Base-by-base conservation (phyloP, 176 grass and related monocot genomes). In the Bromus sterilis region DNA sequence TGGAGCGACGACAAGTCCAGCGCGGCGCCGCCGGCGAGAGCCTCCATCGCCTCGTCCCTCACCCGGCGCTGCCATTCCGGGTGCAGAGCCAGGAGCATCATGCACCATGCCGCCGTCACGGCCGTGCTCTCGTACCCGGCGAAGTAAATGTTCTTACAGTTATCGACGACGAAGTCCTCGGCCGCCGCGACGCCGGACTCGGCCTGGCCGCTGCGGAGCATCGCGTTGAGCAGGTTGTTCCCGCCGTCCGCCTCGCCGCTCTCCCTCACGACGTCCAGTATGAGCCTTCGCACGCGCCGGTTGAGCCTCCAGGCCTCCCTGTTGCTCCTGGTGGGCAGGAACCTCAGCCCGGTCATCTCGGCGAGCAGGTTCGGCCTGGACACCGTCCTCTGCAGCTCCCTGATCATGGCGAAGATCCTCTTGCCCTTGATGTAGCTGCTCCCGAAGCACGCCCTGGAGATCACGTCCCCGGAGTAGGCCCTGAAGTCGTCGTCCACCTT, bases 111-210 rank as follows among this genome's bases (percentile, higher is more conserved):
- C 7, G 92, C 83, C 0, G 90, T 92, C 15, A 94, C 90, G 5
- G 95, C 95, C 4, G 95, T 94, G 55, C 72, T 91, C 78, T 98
- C 95, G 78, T 98, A 91, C 26, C 95, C 95, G 0, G 95, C 95
- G 37, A 98, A 98, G 77, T 93, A 94, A 40, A 98, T 94, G 53
- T 85, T 94, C 90, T 98, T 98, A 60, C 95, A 94, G 81, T 98
- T 98, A 61, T 94, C 92, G 2, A 98, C 92, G 4, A 98, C 49
- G 79, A 98, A 98, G 9, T 90, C 63, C 14, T 98, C 95, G 0
- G 84, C 81, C 39, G 37, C 83, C 3, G 55, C 64, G 7, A 8
- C 25, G 42, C 44, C 63, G 18, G 39, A 28, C n/a, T 60, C 83
- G 16, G 20, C 28, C 56, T 71, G 66, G 1, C 71, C 90, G 70